A percentile compares a stretch with the other conserved stretches of the same genome.
phyloP scores from a whole-genome alignment of 371 early-diverging fungal species.

The Apophysomyces variabilis region DNA sequence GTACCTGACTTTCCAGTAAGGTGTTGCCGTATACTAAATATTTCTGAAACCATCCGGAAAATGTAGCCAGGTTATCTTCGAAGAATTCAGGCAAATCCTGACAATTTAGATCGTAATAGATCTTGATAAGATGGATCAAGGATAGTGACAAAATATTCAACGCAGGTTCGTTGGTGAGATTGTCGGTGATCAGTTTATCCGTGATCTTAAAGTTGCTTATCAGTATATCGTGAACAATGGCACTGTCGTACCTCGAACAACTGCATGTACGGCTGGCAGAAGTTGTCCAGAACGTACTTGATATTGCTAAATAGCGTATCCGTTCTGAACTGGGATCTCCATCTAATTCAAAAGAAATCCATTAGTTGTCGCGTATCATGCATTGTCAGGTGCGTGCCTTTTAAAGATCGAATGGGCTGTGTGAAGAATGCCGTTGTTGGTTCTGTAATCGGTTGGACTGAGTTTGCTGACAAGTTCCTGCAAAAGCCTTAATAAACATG shows the following conservation, averaged over 20 bases:
- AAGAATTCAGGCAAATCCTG: constrained; percentile 97
- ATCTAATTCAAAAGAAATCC: constrained; percentile 50
- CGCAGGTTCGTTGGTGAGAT: constrained; percentile 62
- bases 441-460: constrained; percentile 74
- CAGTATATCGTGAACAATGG: not conserved
- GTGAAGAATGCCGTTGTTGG: constrained; percentile 90
- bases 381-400: constrained; percentile 48
- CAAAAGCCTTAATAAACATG: constrained; percentile 13
- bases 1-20: constrained; percentile 65
- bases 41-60: constrained; percentile 82
- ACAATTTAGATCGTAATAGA: constrained; percentile 90
- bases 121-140: constrained; percentile 79
- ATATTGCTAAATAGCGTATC: constrained; percentile 86
- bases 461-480: constrained; percentile 81
- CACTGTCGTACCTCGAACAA: constrained; percentile 68
- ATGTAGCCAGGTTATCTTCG: constrained; percentile 84
- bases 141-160: constrained; percentile 76
- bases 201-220: constrained; percentile 59
- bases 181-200: constrained; percentile 76
- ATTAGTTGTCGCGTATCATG: not conserved
- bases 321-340: constrained; percentile 83
- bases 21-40: constrained; percentile 85
- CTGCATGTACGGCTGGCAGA: constrained; percentile 80
- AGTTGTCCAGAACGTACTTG: constrained; percentile 87
- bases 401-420: constrained; percentile 95